phyloP scores from a whole-genome alignment of 495 filamentous ascomycete genomes.

The Amphirosellinia nigrospora region DNA sequence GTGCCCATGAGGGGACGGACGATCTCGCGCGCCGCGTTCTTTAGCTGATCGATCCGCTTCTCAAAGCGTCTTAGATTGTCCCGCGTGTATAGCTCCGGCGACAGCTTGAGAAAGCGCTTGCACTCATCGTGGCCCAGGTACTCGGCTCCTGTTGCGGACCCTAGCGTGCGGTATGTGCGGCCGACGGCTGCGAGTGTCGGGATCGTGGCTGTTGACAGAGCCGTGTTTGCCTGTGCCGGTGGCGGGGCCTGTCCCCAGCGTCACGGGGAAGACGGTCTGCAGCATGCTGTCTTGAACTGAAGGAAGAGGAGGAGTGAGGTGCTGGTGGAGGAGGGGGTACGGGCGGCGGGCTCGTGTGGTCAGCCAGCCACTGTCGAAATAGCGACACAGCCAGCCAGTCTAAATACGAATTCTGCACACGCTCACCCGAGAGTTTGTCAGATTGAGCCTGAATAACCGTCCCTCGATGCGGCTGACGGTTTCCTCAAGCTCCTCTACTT shows the following conservation, averaged over 20 bases:
- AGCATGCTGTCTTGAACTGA: slow-evolving; percentile 18
- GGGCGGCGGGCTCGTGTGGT: slow-evolving; percentile 77
- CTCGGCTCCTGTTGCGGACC: slow-evolving; percentile 58
- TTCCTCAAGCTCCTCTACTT: slow-evolving; percentile 82
- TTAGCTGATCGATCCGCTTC: slow-evolving; percentile 84
- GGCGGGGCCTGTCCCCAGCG: slow-evolving; percentile 25
- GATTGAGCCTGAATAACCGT: slow-evolving; percentile 77
- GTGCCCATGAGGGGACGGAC: slow-evolving; percentile 88
- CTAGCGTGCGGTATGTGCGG: slow-evolving; percentile 74
- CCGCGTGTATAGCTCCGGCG: slow-evolving; percentile 69
- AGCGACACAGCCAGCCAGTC: slow-evolving; percentile 87
- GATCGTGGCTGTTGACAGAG: slow-evolving; percentile 26
- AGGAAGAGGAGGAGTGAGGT: slow-evolving; percentile 10
- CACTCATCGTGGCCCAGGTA: slow-evolving; percentile 87
- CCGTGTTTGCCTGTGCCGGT: slow-evolving; percentile 26
- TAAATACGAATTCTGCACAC: slow-evolving; percentile 77
- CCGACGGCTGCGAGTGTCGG: slow-evolving; percentile 61
- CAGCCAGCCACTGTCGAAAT: slow-evolving; percentile 89
- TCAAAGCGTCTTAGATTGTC: slow-evolving; percentile 84
- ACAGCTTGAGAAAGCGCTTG: slow-evolving; percentile 83
- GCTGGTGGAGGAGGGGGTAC: slow-evolving; percentile 54
- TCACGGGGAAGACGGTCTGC: slow-evolving; percentile 31
- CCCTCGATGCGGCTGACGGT: slow-evolving; percentile 71
- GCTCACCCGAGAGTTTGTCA: slow-evolving; percentile 82
- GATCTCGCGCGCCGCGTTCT: slow-evolving; percentile 76